Evolutionary conservation across 2,329 filamentous ascomycete species (phyloP).

Genomic region (Penicillium decumbens): DNA sequence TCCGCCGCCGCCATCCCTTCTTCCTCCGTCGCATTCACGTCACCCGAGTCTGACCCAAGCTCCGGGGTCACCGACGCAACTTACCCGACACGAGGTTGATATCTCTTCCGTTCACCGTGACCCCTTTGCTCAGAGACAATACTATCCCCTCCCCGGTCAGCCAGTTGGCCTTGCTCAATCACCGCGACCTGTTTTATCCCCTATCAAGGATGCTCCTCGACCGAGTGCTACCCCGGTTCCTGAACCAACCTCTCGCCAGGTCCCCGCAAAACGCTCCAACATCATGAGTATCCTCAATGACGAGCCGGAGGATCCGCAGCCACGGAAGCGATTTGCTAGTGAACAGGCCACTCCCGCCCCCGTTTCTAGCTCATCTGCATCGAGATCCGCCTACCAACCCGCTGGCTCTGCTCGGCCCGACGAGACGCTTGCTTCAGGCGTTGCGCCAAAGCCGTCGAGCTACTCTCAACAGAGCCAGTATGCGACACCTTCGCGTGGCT

Average conservation of each 20-base stretch:
- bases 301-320: conserved; percentile 46
- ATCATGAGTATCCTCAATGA: conserved; percentile 49
- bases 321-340: conserved; percentile 44
- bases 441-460: conserved; percentile 24
- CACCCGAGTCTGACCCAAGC: conserved; percentile 34
- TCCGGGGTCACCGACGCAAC: conserved; percentile 34
- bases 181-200: conserved; percentile 29
- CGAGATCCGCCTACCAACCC: conserved; percentile 29
- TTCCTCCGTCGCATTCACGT: conserved; percentile 34
- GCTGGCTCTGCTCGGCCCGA: conserved; percentile 24
- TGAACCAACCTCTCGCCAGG: conserved; percentile 38
- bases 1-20: conserved; percentile 26
- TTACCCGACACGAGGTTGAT: conserved; percentile 32
- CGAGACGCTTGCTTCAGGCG: conserved; percentile 19
- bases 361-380: conserved; percentile 18
- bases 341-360: conserved; percentile 26
- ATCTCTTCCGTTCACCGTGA: conserved; percentile 35
- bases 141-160: conserved; percentile 29
- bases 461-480: conserved; percentile 30
- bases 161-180: conserved; percentile 27
- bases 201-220: conserved; percentile 35
- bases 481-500: conserved; percentile 28
- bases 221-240: conserved; percentile 30
- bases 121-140: conserved; percentile 33
- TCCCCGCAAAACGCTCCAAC: conserved; percentile 47